These are phyloP conservation scores for Aurantiochytrium sp. DNA, from an alignment of 108 stramenopile species.

Conservation along the genomic window DNA sequence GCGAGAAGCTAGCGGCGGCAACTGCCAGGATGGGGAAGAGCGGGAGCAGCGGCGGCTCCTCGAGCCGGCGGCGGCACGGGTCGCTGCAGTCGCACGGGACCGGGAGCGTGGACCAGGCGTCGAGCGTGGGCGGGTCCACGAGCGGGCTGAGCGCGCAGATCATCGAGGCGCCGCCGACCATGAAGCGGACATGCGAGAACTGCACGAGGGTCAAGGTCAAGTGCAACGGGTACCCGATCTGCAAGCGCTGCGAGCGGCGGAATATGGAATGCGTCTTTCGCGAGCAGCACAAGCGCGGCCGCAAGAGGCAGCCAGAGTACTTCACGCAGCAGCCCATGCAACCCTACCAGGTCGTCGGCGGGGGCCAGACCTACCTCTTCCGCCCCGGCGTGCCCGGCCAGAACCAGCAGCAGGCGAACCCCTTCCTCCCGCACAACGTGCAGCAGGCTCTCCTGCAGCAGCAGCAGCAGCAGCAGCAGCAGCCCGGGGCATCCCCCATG, in stretches of 20 bases:
- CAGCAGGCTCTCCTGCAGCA: too few relatives aligned
- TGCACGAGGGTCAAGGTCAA: constrained; percentile 28
- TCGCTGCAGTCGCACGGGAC: background rate
- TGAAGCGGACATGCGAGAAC: constrained; percentile 19
- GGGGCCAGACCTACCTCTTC: background rate
- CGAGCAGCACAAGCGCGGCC: background rate
- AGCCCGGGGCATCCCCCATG: background rate
- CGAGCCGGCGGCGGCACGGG: background rate
- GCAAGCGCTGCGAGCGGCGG: constrained; percentile 1
- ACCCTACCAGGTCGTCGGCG: background rate
- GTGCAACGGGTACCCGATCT: constrained; percentile 1
- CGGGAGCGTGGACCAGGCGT: background rate
- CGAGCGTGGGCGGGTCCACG: background rate
- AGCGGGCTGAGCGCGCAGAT: background rate
- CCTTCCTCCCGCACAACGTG: background rate
- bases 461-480: background rate
- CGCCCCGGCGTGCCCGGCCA: background rate
- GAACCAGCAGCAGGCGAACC: background rate
- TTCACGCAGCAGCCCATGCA: background rate
- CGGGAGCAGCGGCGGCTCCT: background rate
- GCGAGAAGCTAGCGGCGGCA: background rate
- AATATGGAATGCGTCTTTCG: background rate
- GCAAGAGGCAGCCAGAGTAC: background rate
- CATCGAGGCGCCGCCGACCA: background rate
- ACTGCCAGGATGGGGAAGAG: background rate